These are phyloP conservation scores for Saccharomycopsis oosterbeekiorum DNA, from an alignment of 805 yeast genomes.

Conservation along the genomic window DNA sequence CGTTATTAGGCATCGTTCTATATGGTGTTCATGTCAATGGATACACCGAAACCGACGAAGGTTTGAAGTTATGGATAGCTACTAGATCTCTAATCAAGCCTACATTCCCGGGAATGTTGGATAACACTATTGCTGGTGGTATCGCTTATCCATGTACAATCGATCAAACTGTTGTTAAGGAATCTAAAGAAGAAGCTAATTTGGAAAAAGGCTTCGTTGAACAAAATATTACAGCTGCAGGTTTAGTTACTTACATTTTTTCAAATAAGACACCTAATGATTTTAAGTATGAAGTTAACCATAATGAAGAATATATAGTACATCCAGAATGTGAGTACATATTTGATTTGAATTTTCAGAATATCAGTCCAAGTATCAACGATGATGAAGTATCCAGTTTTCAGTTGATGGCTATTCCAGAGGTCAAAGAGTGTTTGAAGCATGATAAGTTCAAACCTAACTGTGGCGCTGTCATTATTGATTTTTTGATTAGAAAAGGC, in stretches of 20 bases:
- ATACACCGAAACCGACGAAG: constrained; percentile 42
- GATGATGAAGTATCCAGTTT: constrained; percentile 77
- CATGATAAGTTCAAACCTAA: constrained; percentile 78
- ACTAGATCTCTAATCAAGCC: constrained; percentile 66
- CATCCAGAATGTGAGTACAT: constrained; percentile 86
- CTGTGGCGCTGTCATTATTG: constrained; percentile 69
- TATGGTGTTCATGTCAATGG: constrained; percentile 89
- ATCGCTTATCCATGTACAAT: constrained; percentile 71
- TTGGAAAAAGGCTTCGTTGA: constrained; percentile 43
- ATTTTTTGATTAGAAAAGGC: constrained; percentile 84
- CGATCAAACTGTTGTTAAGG: constrained; percentile 72
- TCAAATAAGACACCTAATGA: constrained; percentile 26
- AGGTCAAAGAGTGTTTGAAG: constrained; percentile 40
- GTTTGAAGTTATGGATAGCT: constrained; percentile 71
- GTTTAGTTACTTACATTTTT: constrained; percentile 60
- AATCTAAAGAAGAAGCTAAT: constrained; percentile 88
- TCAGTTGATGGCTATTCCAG: constrained; percentile 47
- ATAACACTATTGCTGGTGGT: constrained; percentile 95
- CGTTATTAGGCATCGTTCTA: constrained; percentile 74
- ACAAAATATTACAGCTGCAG: constrained; percentile 38
- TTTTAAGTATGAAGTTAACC: constrained; percentile 6
- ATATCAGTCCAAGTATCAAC: constrained; percentile 40
- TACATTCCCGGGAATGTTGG: constrained; percentile 86
- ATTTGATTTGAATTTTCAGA: constrained; percentile 57
- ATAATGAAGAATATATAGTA: constrained; percentile 42